Evolutionary conservation across 768 basidiomycete species (phyloP).

Genomic region (Kwoniella bestiolae): DNA sequence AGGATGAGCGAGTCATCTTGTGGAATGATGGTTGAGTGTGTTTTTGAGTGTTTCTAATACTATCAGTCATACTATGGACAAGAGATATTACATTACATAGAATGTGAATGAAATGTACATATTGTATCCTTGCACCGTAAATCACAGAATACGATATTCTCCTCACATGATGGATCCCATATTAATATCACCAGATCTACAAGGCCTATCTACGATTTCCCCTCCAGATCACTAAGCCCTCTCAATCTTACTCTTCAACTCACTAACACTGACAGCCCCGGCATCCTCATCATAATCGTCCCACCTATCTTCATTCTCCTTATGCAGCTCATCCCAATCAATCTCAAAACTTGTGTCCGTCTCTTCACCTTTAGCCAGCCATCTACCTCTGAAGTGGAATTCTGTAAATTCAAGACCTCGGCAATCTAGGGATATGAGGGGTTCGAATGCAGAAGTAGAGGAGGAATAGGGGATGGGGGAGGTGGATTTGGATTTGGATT

Average conservation of each 20-base stretch:
- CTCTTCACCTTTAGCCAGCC: slow-evolving; percentile 34
- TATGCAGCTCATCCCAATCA: slow-evolving; percentile 46
- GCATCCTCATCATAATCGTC: slow-evolving; percentile 57
- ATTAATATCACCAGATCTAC: too few species aligned
- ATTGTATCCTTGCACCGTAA: too few species aligned
- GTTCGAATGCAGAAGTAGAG: slow-evolving; percentile 22
- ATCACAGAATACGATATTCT: too few species aligned
- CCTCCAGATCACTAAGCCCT: slow-evolving; percentile 20
- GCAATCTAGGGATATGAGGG: slow-evolving; percentile 54
- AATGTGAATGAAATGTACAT: too few species aligned
- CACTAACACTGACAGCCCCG: slow-evolving; percentile 49
- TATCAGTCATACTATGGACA: too few species aligned
- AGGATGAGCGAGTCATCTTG: too few species aligned
- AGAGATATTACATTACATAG: too few species aligned
- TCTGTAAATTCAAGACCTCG: slow-evolving; percentile 54
- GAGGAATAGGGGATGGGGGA: slow-evolving; percentile 41
- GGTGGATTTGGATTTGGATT: slow-evolving; percentile 36
- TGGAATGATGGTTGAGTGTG: too few species aligned
- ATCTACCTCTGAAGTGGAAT: slow-evolving; percentile 46
- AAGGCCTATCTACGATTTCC: too few species aligned
- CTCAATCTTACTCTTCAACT: slow-evolving; percentile 44
- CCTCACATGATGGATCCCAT: too few species aligned
- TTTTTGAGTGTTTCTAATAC: too few species aligned
- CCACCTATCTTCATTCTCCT: slow-evolving; percentile 51
- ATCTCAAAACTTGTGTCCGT: slow-evolving; percentile 45